phyloP scores from a whole-genome alignment of 495 filamentous ascomycete species.

The Aspergillus asperescens region DNA sequence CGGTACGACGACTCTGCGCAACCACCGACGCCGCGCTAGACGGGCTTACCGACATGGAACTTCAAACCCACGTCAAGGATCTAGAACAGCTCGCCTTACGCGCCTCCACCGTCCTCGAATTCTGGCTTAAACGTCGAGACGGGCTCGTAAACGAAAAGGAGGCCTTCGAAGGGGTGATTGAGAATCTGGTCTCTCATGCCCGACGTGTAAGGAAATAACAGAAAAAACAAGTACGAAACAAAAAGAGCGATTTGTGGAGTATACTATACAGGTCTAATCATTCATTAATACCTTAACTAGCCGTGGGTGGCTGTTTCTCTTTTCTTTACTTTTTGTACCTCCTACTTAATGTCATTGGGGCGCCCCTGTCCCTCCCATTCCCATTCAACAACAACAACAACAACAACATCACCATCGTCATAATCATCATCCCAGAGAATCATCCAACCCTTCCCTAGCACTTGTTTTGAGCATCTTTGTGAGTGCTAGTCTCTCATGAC shows the following conservation, averaged over 20 bases:
- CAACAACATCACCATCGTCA: too few relatives aligned
- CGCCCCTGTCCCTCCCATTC: neutral
- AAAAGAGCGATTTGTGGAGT: neutral
- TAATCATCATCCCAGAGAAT: too few relatives aligned
- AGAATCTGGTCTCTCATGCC: slow-evolving; percentile 94
- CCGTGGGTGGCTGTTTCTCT: neutral
- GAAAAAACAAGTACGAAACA: neutral
- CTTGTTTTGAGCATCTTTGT: too few relatives aligned
- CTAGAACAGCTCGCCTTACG: slow-evolving; percentile 61
- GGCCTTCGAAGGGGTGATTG: slow-evolving; percentile 96
- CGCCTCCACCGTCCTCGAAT: slow-evolving; percentile 74
- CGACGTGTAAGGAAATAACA: slow-evolving; percentile 70
- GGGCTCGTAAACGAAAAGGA: slow-evolving; percentile 85
- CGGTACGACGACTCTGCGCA: slow-evolving; percentile 69
- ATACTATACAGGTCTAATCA: neutral
- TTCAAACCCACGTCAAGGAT: slow-evolving; percentile 65
- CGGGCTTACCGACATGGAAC: slow-evolving; percentile 70
- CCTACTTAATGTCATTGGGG: neutral
- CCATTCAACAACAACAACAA: neutral
- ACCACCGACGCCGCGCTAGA: slow-evolving; percentile 77
- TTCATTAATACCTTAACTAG: neutral
- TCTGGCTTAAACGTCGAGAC: slow-evolving; percentile 82
- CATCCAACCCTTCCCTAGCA: too few relatives aligned
- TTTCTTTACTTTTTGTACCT: neutral
- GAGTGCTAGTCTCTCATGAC: too few relatives aligned